Base-by-base conservation (phyloP, 2,329 filamentous ascomycete genomes). In the Stemphylium vesicarium region DNA sequence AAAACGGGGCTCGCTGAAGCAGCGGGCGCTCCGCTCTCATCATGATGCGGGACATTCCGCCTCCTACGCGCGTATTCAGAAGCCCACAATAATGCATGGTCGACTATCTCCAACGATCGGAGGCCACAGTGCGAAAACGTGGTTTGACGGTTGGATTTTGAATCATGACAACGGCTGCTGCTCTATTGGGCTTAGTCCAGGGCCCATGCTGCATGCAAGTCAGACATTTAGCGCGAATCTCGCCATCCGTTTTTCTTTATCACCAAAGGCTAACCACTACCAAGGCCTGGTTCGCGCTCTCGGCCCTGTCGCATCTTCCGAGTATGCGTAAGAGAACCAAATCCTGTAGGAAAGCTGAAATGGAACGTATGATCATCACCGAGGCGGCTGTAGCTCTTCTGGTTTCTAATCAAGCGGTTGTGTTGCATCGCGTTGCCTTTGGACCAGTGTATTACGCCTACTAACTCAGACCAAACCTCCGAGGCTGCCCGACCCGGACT, bases 91-190 rank as follows among this genome's bases (percentile, higher is more conserved):
- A 39, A 39, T 44, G 43, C 47, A 59, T 60, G 62, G 44, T 60
- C 39, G 65, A 67, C 57, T 64, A 26, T 60, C 43, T 48, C 46
- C 55, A 44, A 44, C 53, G 66, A 69, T 68, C 64, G 57, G 51
- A 57, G 48, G 41, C 55, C 40, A 40, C 36, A 49, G 57, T 56
- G 61, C 12, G 51, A 41, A 51, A 69, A 63, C 60, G 63, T 66
- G 65, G 44, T 45, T 47, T 51, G 62, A 64, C 59, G 61, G 59
- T 62, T 63, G 57, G 64, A 57, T 29, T 20, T 52, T 54, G 58
- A 59, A 61, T 55, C 43, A 65, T 64, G 66, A 65, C 60, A 59
- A 49, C 29, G 51, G 49, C 48, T 59, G 29, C 44, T 33, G 59
- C 56, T 50, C 49, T 20, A 62, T 62, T 18, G 40, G 65, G 66